A percentile compares a stretch with the other conserved stretches of the same genome.
Evolutionary conservation across 495 filamentous ascomycete species (phyloP).

Genomic region (Chaetomium tenue): DNA sequence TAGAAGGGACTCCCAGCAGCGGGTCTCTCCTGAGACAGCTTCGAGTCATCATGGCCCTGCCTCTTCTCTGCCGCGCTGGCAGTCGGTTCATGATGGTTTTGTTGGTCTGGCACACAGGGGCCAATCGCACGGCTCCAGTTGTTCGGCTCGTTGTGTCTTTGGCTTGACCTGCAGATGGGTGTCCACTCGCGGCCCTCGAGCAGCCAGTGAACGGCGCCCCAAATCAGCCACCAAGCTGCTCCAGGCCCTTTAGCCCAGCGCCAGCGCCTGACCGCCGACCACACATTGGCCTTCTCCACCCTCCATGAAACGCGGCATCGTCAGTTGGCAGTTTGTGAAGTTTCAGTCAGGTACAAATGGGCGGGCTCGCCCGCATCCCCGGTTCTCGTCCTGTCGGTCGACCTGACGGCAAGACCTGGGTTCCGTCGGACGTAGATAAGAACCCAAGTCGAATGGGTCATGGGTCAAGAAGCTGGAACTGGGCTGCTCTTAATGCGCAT

Average conservation of each 20-base stretch:
- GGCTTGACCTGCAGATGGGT: slow-evolving; percentile 21
- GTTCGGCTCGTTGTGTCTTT: slow-evolving; percentile 19
- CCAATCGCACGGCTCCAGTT: slow-evolving; percentile 32
- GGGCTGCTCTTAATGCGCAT: not conserved
- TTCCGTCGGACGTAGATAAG: not conserved
- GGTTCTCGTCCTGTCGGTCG: not conserved
- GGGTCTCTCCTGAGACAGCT: not conserved
- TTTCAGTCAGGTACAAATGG: slow-evolving; percentile 28
- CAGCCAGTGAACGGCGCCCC: slow-evolving; percentile 27
- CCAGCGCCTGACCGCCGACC: slow-evolving; percentile 8
- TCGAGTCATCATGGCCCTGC: slow-evolving; percentile 13
- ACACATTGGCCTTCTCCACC: not conserved
- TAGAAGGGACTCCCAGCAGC: not conserved
- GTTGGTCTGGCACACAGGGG: slow-evolving; percentile 1
- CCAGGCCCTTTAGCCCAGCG: slow-evolving; percentile 12
- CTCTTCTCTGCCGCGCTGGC: slow-evolving; percentile 6
- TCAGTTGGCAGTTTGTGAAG: slow-evolving; percentile 7
- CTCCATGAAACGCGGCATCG: not conserved
- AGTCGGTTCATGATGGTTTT: slow-evolving; percentile 11
- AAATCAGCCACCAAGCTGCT: slow-evolving; percentile 22
- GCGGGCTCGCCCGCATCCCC: slow-evolving; percentile 14
- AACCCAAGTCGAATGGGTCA: not conserved
- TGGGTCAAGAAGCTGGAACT: not conserved
- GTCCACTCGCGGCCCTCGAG: slow-evolving; percentile 20
- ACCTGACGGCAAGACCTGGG: not conserved